A percentile compares a stretch with the other conserved stretches of the same genome.
Conservation (phyloP, 1,284 basidiomycete genomes). For the Rhodotorula sp. region DNA sequence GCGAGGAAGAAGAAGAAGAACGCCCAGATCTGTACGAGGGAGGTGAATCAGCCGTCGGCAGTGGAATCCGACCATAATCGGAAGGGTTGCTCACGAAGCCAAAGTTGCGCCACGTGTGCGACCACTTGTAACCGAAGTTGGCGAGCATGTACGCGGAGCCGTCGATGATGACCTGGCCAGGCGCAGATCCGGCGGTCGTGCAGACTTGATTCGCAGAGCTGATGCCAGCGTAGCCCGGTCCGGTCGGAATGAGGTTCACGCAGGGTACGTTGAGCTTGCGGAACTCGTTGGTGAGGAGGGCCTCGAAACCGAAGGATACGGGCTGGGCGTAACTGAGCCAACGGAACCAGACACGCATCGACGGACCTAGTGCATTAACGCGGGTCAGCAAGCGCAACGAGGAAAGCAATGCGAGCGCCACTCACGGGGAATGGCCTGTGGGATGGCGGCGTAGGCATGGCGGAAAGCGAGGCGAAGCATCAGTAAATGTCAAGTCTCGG, state of each 20-base stretch:
- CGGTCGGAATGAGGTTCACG: conserved; percentile 49
- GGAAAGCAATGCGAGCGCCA: background rate
- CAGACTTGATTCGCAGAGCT: conserved; percentile 38
- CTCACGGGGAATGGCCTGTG: background rate
- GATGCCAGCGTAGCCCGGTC: conserved; percentile 46
- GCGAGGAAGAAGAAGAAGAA: conserved; percentile 59
- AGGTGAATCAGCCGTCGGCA: background rate
- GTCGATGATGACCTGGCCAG: conserved; percentile 48
- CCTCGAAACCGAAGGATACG: conserved; percentile 53
- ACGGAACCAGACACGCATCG: conserved; percentile 49
- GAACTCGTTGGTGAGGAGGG: conserved; percentile 52
- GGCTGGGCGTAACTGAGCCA: conserved; percentile 58
- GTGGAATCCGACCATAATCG: too few relatives aligned
- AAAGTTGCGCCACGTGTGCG: conserved; percentile 64
- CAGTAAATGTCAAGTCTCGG: background rate
- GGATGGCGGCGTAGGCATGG: too few relatives aligned
- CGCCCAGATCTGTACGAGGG: conserved; percentile 11
- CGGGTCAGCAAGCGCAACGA: background rate
- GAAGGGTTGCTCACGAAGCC: conserved; percentile 51
- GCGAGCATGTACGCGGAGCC: conserved; percentile 56
- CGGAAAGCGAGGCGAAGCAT: background rate
- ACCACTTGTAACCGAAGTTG: conserved; percentile 64
- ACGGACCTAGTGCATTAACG: conserved; percentile 50
- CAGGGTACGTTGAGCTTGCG: conserved; percentile 39
- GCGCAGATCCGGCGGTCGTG: conserved; percentile 2